Conservation (phyloP, 2,329 filamentous ascomycete species). For the Ophiognomonia clavigignenti-juglandacearum region DNA sequence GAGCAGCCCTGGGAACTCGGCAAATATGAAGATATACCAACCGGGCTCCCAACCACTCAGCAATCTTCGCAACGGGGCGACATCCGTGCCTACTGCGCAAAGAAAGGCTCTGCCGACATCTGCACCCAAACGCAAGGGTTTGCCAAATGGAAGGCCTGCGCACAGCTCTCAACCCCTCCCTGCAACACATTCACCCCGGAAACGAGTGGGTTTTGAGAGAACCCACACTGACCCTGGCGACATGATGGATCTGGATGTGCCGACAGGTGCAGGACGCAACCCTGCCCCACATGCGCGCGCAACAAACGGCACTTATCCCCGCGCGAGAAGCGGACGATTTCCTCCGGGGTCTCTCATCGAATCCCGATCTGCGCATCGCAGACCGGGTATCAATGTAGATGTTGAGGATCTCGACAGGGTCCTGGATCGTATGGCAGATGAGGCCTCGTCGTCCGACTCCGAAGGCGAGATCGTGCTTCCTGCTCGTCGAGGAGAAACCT, state of each 20-base stretch:
- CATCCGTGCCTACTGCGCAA: constrained; percentile 20
- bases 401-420: constrained; percentile 57
- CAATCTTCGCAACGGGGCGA: constrained; percentile 28
- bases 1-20: constrained; percentile 71
- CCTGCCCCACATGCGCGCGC: constrained; percentile 35
- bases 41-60: constrained; percentile 35
- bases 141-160: constrained; percentile 43
- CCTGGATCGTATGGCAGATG: constrained; percentile 48
- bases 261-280: constrained; percentile 27
- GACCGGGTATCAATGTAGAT: constrained; percentile 41
- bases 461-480: constrained; percentile 53
- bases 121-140: constrained; percentile 41
- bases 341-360: constrained; percentile 48
- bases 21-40: constrained; percentile 54
- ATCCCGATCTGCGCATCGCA: constrained; percentile 32
- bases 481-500: constrained; percentile 16
- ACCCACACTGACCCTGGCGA: constrained; percentile 36
- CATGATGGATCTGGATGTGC: constrained; percentile 41
- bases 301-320: constrained; percentile 33
- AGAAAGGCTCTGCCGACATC: constrained; percentile 42
- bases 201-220: constrained; percentile 45
- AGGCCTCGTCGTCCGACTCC: constrained; percentile 50
- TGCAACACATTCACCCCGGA: constrained; percentile 29
- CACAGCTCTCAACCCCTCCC: constrained; percentile 21
- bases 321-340: constrained; percentile 38